phyloP scores from a whole-genome alignment of 345 rosid genomes.

The Balakata baccata region DNA sequence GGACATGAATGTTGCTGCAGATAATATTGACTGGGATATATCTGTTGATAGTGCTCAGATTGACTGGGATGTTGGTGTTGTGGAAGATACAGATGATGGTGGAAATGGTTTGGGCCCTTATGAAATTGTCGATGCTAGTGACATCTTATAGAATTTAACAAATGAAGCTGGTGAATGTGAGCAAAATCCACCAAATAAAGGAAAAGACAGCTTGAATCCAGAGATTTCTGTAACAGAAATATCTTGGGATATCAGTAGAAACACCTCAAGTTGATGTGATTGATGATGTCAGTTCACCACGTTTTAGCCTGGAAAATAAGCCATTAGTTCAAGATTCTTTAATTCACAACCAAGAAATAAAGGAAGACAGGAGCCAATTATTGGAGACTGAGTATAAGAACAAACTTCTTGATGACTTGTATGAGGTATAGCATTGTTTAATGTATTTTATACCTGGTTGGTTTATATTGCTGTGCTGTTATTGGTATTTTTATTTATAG shows the following conservation, averaged over 20 bases:
- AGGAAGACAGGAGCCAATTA: conserved; percentile 70
- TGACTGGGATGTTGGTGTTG: conserved; percentile 89
- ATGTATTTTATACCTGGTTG: neutral
- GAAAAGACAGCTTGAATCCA: conserved; percentile 34
- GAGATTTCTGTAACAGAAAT: conserved; percentile 58
- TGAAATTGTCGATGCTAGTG: conserved; percentile 81
- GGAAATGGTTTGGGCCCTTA: conserved; percentile 88
- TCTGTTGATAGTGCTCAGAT: conserved; percentile 72
- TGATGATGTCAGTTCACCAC: conserved; percentile 42
- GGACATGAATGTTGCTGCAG: conserved; percentile 47
- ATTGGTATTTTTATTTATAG: neutral
- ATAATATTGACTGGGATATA: conserved; percentile 86
- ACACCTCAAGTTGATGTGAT: conserved; percentile 73
- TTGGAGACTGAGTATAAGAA: conserved; percentile 85
- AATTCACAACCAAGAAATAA: conserved; percentile 37
- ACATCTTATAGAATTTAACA: conserved; percentile 42
- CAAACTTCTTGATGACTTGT: conserved; percentile 84
- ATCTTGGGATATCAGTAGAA: conserved; percentile 88
- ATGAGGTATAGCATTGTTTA: conserved; percentile 54
- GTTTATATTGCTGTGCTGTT: conserved; percentile 9
- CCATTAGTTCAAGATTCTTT: conserved; percentile 33
- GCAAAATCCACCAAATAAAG: conserved; percentile 29
- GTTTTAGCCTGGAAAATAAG: conserved; percentile 38
- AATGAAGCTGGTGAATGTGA: conserved; percentile 39
- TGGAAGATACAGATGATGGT: conserved; percentile 70